These are phyloP conservation scores for Delonix regia DNA, from an alignment of 306 rosid genomes.

Conservation along the genomic window DNA sequence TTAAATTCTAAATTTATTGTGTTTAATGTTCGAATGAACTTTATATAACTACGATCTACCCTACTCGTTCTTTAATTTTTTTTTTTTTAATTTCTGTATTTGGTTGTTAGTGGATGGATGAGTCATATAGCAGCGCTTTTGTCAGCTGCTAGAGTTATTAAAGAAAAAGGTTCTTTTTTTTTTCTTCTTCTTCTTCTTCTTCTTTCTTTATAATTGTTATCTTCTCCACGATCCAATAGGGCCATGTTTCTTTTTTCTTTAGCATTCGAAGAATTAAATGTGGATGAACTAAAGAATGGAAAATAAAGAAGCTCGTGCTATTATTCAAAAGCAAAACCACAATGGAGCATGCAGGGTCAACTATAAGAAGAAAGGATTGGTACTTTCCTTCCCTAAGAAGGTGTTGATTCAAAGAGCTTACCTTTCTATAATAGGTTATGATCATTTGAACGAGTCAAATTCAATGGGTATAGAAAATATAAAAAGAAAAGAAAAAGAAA, in stretches of 20 bases:
- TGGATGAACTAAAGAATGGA: slow-evolving; percentile 10
- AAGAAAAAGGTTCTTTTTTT: slow-evolving; percentile 38
- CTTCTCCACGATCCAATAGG: slow-evolving; percentile 7
- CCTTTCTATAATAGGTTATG: slow-evolving; percentile 17
- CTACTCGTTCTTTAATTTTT: neutral
- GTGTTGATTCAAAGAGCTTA: slow-evolving; percentile 38
- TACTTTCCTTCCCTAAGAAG: slow-evolving; percentile 76
- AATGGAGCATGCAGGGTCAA: slow-evolving; percentile 42
- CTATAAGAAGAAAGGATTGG: slow-evolving; percentile 33
- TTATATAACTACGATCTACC: too few relatives aligned
- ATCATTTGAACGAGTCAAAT: slow-evolving; percentile 27
- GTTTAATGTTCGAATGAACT: slow-evolving; percentile 28
- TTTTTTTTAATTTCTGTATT: slow-evolving; percentile 15
- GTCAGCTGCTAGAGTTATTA: slow-evolving; percentile 33
- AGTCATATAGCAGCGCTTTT: slow-evolving; percentile 50
- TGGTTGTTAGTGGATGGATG: slow-evolving; percentile 53
- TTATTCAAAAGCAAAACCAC: slow-evolving; percentile 35
- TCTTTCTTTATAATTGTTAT: neutral
- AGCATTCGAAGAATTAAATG: slow-evolving; percentile 27
- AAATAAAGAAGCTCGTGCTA: slow-evolving; percentile 9
- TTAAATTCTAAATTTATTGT: neutral
- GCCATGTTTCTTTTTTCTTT: neutral
- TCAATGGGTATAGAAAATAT: neutral
- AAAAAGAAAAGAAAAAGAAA: slow-evolving; percentile 10
- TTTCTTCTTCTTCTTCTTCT: too few relatives aligned